Base-by-base conservation (phyloP, 2,329 filamentous ascomycete genomes). In the Didymella exigua region DNA sequence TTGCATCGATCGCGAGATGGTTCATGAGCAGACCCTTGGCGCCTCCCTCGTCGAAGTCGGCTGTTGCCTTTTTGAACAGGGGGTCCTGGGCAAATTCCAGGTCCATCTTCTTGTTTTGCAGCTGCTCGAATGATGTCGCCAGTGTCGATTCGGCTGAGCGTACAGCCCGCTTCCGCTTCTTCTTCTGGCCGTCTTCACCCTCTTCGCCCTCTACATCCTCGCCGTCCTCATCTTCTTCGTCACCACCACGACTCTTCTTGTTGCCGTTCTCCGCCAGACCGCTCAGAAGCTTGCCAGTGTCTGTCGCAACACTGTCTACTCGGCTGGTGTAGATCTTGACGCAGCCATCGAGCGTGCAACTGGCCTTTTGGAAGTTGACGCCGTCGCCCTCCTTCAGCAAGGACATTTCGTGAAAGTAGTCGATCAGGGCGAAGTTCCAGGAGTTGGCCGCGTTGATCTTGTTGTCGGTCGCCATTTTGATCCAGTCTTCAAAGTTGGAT, bases 381-480 rank as follows among this genome's bases (percentile, higher is more conserved):
- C 93, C 89, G 61, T 99, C 92, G 26, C 95, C 95, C 71, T 99
- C 95, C 73, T 96, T 96, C 42, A 99, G 81, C 37, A 99, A 80
- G 1, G 92, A 96, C 95, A 99, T 98, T 71, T 99, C 95, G 76
- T 99, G 93, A 70, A 99, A 99, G 77, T 99, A 99, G 76, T 99
- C 95, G 72, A 99, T 99, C 16, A 99, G 84, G n/a, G 95, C 95
- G 78, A 99, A 98, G 76, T 98, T 98, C 95, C 95, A 99, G 26
- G 93, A 97, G 76, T 99, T 99, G 56, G 89, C 87, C 43, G 95
- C 93, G 74, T 98, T 99, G 82, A 99, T 99, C 74, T 82, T 82
- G 69, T 99, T 99, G 79, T 99, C 95, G 14, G 95, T 98, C 2
- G 95, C 95, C 92, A 99, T 96, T 82, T 98, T 99, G 92, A 99